Percentiles rank a stretch among this genome's conserved stretches.
These are phyloP conservation scores for Heimioporus sp. DNA, from an alignment of 768 basidiomycete genomes.

Conservation along the genomic window DNA sequence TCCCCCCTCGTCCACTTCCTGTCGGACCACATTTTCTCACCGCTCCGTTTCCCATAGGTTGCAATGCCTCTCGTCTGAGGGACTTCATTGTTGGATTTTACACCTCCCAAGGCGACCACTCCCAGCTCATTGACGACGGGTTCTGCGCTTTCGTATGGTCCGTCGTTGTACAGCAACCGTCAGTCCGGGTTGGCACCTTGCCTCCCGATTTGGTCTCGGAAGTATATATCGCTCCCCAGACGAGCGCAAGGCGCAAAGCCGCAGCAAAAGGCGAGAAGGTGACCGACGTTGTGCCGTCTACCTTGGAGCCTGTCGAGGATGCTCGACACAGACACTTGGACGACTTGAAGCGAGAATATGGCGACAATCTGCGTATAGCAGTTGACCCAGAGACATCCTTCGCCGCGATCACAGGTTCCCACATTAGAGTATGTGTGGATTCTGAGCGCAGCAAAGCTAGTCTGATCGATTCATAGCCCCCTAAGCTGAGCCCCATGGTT, in stretches of 20 bases:
- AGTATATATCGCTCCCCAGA: constrained; percentile 78
- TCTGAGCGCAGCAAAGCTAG: not conserved
- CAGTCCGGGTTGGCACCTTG: constrained; percentile 70
- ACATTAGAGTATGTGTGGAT: constrained; percentile 61
- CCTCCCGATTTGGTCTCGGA: constrained; percentile 59
- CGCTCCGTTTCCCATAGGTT: constrained; percentile 48
- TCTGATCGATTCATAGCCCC: constrained; percentile 45
- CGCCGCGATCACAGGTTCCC: constrained; percentile 80
- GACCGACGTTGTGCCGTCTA: constrained; percentile 40
- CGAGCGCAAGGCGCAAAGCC: constrained; percentile 63
- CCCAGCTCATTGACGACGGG: constrained; percentile 68
- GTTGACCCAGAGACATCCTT: constrained; percentile 74
- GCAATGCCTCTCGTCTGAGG: constrained; percentile 64
- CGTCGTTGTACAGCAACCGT: constrained; percentile 69
- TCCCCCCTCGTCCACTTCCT: constrained; percentile 28
- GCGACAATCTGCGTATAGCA: constrained; percentile 66
- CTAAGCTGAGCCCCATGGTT: constrained; percentile 81
- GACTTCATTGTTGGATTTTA: constrained; percentile 74
- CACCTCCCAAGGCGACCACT: constrained; percentile 32
- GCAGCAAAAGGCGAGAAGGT: constrained; percentile 53
- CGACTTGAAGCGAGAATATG: constrained; percentile 55
- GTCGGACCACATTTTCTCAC: constrained; percentile 16
- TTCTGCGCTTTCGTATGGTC: constrained; percentile 85
- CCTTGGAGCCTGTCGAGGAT: constrained; percentile 54
- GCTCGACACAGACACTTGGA: constrained; percentile 54